A percentile compares a stretch with the other conserved stretches of the same genome.
Conservation (phyloP, 2,329 filamentous ascomycete species). For the Sphaceloma murrayae region DNA sequence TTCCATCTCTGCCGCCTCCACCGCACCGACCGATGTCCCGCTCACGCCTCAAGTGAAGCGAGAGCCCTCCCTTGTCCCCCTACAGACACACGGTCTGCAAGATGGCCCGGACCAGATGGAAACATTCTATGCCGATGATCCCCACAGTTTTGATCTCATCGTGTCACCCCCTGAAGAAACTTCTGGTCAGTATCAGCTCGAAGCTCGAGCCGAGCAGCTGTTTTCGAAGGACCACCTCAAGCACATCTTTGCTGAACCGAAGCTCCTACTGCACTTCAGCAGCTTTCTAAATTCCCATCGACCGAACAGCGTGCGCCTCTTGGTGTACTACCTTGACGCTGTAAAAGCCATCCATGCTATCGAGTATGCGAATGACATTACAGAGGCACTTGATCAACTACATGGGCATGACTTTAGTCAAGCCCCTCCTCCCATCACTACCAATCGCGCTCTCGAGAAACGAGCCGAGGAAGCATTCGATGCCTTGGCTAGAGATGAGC, state of each 20-base stretch:
- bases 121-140: conserved; percentile 46
- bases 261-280: conserved; percentile 56
- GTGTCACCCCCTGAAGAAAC: conserved; percentile 29
- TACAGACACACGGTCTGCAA: conserved; percentile 35
- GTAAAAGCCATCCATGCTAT: conserved; percentile 63
- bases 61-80: conserved; percentile 29
- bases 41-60: not conserved
- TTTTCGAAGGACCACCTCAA: conserved; percentile 57
- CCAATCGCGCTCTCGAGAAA: conserved; percentile 51
- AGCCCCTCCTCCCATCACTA: conserved; percentile 41
- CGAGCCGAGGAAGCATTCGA: conserved; percentile 58
- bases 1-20: conserved; percentile 30
- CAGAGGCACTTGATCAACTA: conserved; percentile 50
- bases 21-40: conserved; percentile 26
- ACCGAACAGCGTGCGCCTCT: conserved; percentile 52
- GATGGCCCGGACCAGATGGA: conserved; percentile 38
- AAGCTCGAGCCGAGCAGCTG: conserved; percentile 54
- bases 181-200: conserved; percentile 44
- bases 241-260: conserved; percentile 55
- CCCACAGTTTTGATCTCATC: conserved; percentile 46
- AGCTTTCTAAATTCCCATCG: conserved; percentile 53
- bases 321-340: conserved; percentile 64
- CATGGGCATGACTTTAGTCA: conserved; percentile 48
- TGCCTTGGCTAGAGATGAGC: conserved; percentile 54
- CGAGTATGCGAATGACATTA: conserved; percentile 59